phyloP scores from a whole-genome alignment of 148 eudicot species.

The Heliosperma pusillum region DNA sequence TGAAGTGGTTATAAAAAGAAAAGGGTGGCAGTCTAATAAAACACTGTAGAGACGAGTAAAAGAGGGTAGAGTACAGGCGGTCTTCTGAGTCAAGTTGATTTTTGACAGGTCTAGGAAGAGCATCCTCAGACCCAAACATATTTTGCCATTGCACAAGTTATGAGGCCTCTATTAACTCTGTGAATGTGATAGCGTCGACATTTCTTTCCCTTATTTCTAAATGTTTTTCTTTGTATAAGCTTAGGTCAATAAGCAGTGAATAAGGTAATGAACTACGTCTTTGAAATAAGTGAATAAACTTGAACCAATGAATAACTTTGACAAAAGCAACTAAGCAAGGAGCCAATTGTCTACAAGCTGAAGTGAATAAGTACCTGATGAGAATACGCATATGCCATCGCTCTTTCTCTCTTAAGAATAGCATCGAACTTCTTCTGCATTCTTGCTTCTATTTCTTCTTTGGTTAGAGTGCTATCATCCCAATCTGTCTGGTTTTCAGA shows the following conservation, averaged over 20 bases:
- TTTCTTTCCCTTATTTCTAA: background rate
- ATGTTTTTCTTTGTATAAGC: background rate
- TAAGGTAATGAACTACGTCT: background rate
- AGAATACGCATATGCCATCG: conserved; percentile 95
- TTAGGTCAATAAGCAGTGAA: too few species aligned
- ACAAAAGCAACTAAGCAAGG: background rate
- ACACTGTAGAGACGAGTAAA: too few species aligned
- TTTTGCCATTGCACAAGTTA: background rate
- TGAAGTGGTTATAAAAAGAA: background rate
- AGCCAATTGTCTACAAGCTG: background rate
- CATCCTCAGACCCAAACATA: too few species aligned
- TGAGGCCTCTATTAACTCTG: background rate
- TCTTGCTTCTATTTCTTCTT: conserved; percentile 76
- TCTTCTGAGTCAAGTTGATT: too few species aligned
- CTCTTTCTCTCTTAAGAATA: conserved; percentile 76
- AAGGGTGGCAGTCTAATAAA: background rate
- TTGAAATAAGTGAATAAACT: background rate
- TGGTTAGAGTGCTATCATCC: conserved; percentile 86
- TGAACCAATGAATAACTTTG: background rate
- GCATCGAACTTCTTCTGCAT: conserved; percentile 76
- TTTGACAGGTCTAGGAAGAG: too few species aligned
- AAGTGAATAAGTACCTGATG: conserved; percentile 52
- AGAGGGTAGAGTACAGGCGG: too few species aligned
- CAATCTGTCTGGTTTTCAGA: conserved; percentile 52
- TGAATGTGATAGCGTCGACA: background rate